Base-by-base conservation (phyloP, 148 eudicot genomes). In the Persicaria tinctoria region DNA sequence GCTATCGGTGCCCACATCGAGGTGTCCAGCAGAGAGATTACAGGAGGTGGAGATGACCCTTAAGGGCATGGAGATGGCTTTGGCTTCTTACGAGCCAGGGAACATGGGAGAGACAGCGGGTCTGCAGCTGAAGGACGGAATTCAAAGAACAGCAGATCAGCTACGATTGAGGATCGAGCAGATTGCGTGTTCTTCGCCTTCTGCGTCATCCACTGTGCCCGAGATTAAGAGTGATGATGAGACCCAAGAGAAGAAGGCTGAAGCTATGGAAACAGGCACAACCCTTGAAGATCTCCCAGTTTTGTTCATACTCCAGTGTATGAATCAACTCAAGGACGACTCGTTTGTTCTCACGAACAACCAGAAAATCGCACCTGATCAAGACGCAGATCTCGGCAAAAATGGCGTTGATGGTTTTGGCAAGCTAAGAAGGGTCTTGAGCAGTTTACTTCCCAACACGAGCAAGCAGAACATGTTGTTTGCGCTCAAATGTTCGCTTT, bases 401-500 rank as follows among this genome's bases (percentile, higher is more conserved):
- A 2, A 6, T 20, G 17, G 57, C n/a, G 27, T 41, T 71, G 62
- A 41, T 13, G 27, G 20, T 47, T 32, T n/a, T 17, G 13, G 72
- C 72, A 32, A 63, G 10, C 8, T 66, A 41, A 17, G 74, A 49
- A 76, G 48, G 63, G 50, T 63, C 38, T 68, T 73, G 53, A 71
- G 38, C 20, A 38, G 50, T 54, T 70, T 64, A 50, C 48, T 59
- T 57, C 38, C 71, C 14, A 74, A 16, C 27, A 75, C 76, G 11
- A 74, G 64, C 18, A 74, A 17, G 1, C 74, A 80, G 51, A 70
- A 77, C 69, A 72, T 88, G 8, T 14, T 79, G 13, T 86, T 84
- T 76, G 87, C 91, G 6, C n/a, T 78, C 74, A 88, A 84, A 74
- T 86, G 88, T 47, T 83, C 91, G 1, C 69, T 88, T 68, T 81